A percentile compares a stretch with the other conserved stretches of the same genome.
These are phyloP conservation scores for Neoboletus brunneissimus DNA, from an alignment of 768 basidiomycete genomes.

Conservation along the genomic window DNA sequence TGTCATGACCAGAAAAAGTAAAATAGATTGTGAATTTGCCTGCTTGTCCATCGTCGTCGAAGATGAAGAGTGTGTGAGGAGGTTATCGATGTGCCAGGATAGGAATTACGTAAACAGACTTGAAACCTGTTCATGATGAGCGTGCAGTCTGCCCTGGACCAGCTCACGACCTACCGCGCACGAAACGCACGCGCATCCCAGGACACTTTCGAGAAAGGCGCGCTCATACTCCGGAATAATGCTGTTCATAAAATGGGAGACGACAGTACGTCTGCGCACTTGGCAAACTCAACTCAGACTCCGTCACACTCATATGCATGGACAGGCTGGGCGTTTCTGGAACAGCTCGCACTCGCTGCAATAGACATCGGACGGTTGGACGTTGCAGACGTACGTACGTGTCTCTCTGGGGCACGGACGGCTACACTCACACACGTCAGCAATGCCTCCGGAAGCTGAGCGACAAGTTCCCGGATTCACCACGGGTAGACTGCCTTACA, in stretches of 20 bases:
- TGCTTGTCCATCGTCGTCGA: not conserved
- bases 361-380: constrained; percentile 71
- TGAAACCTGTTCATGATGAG: constrained; percentile 36
- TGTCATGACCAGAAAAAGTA: too few species aligned
- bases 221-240: constrained; percentile 48
- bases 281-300: too few species aligned
- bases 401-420: not conserved
- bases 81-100: too few species aligned
- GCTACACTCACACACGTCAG: constrained; percentile 18
- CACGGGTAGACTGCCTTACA: constrained; percentile 71
- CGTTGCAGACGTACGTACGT: constrained; percentile 64
- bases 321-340: constrained; percentile 75
- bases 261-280: constrained; percentile 42
- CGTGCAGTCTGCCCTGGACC: constrained; percentile 46
- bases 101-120: not conserved
- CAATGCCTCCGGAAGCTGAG: constrained; percentile 50
- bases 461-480: constrained; percentile 72
- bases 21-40: not conserved
- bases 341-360: constrained; percentile 76
- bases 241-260: constrained; percentile 46
- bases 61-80: too few species aligned
- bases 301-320: not conserved
- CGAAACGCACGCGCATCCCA: constrained; percentile 53
- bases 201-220: constrained; percentile 56
- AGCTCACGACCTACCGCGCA: constrained; percentile 52